These are phyloP conservation scores for Quercus variabilis DNA, from an alignment of 306 rosid genomes.

Conservation along the genomic window DNA sequence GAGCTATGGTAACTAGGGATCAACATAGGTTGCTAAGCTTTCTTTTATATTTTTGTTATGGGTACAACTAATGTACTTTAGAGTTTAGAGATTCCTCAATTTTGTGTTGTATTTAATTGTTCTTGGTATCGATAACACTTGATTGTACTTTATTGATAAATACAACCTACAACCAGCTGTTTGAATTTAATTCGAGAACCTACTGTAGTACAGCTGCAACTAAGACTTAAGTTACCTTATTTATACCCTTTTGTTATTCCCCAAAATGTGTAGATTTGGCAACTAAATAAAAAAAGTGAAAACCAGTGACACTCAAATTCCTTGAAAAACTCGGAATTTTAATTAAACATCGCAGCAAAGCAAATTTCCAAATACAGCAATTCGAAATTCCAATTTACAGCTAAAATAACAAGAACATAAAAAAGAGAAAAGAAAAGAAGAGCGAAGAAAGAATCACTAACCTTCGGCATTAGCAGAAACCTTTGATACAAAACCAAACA, in stretches of 20 bases:
- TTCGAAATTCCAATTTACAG: not conserved
- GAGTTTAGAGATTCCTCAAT: not conserved
- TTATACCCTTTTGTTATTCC: not conserved
- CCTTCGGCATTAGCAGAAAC: constrained; percentile 71
- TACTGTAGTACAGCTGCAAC: not conserved
- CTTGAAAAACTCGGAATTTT: not conserved
- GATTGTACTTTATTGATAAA: too few species aligned
- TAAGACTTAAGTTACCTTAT: too few species aligned
- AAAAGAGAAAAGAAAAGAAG: not conserved
- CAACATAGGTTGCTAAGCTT: not conserved
- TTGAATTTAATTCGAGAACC: too few species aligned
- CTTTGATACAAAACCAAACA: constrained; percentile 44
- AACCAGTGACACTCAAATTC: not conserved
- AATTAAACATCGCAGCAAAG: not conserved
- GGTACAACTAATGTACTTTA: too few species aligned
- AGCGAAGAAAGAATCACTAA: constrained; percentile 8
- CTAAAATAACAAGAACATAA: constrained; percentile 11
- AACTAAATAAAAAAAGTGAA: not conserved
- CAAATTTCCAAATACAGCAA: not conserved
- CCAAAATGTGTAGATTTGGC: not conserved
- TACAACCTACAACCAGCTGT: too few species aligned
- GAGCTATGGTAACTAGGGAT: not conserved
- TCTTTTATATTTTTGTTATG: not conserved
- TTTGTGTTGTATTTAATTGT: not conserved
- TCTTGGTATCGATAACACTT: too few species aligned